Percentiles rank a stretch among this genome's conserved stretches.
These are phyloP conservation scores for Ceratobasidium sp. DNA, from an alignment of 1,284 basidiomycete genomes.

Conservation along the genomic window DNA sequence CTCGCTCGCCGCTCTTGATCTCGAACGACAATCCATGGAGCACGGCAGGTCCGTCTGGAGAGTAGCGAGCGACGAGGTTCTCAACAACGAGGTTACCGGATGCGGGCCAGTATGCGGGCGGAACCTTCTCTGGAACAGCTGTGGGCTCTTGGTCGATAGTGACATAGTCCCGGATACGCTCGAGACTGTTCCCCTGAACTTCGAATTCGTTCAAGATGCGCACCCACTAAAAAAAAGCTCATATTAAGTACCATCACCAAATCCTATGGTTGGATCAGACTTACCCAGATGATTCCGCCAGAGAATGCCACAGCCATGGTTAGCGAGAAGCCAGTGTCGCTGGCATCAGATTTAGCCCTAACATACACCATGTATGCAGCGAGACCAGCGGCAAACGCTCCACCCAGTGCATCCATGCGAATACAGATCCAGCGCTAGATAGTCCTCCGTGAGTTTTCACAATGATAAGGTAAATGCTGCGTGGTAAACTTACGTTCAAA, in stretches of 20 bases:
- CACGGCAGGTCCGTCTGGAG: conserved; percentile 17
- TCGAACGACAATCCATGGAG: conserved; percentile 59
- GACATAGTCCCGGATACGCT: conserved; percentile 54
- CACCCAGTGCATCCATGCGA: conserved; percentile 42
- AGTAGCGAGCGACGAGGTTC: conserved; percentile 51
- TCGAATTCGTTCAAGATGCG: conserved; percentile 53
- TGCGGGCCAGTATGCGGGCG: conserved; percentile 54
- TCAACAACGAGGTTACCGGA: conserved; percentile 52
- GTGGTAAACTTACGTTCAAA: conserved; percentile 34
- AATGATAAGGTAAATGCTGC: not conserved
- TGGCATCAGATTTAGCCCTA: conserved; percentile 40
- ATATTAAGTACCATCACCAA: too few relatives aligned
- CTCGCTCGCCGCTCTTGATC: conserved; percentile 64
- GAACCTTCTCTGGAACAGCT: conserved; percentile 46
- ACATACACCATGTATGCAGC: conserved; percentile 40
- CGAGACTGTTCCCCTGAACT: conserved; percentile 53
- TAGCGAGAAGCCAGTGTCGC: conserved; percentile 52
- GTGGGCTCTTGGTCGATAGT: conserved; percentile 50
- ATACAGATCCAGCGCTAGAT: conserved; percentile 41
- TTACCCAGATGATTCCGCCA: conserved; percentile 46
- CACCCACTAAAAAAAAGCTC: too few relatives aligned
- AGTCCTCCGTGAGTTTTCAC: not conserved
- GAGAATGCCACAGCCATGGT: conserved; percentile 52
- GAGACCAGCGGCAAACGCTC: conserved; percentile 40
- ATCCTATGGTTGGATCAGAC: not conserved